phyloP scores from a whole-genome alignment of 139 green algal species.

The Pedinophyceae sp. region DNA sequence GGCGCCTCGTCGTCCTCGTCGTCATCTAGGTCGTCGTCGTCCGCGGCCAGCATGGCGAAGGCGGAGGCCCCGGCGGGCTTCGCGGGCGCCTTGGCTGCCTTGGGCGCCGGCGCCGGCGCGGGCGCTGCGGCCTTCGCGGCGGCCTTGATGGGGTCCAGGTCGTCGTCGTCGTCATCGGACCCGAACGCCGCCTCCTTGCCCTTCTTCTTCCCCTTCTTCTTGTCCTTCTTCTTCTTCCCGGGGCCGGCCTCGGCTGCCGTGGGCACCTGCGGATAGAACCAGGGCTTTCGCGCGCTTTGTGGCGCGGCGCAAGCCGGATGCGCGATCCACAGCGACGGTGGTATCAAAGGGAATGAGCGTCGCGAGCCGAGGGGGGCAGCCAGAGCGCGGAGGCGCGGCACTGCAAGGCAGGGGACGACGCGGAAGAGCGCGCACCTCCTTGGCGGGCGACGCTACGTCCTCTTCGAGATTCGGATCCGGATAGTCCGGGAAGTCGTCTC shows the following conservation, averaged over 20 bases:
- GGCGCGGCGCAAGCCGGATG: no score
- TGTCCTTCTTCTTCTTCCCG: neutral
- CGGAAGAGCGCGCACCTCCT: no score
- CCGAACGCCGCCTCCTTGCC: slow-evolving; percentile 22
- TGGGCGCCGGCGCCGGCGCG: slow-evolving; percentile 7
- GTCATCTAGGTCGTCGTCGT: slow-evolving; percentile 16
- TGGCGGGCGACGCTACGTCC: no score
- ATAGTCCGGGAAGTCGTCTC: no score
- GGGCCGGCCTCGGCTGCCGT: neutral
- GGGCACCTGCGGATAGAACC: neutral
- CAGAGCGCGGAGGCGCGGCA: no score
- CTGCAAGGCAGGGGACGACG: no score
- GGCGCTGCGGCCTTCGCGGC: neutral
- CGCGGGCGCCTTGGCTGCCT: neutral
- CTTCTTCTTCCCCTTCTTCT: slow-evolving; percentile 40
- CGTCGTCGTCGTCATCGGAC: slow-evolving; percentile 32
- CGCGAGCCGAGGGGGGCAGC: no score
- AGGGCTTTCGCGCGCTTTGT: no score
- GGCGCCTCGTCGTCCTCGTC: neutral
- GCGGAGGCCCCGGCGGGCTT: slow-evolving; percentile 9
- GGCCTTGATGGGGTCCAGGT: slow-evolving; percentile 6
- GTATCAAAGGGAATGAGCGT: no score
- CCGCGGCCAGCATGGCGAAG: slow-evolving; percentile 19
- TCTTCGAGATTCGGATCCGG: no score
- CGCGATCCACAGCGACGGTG: no score